Percentiles rank a stretch among this genome's conserved stretches.
Evolutionary conservation across 768 basidiomycete species (phyloP).

Genomic region (Hericium erinaceus): DNA sequence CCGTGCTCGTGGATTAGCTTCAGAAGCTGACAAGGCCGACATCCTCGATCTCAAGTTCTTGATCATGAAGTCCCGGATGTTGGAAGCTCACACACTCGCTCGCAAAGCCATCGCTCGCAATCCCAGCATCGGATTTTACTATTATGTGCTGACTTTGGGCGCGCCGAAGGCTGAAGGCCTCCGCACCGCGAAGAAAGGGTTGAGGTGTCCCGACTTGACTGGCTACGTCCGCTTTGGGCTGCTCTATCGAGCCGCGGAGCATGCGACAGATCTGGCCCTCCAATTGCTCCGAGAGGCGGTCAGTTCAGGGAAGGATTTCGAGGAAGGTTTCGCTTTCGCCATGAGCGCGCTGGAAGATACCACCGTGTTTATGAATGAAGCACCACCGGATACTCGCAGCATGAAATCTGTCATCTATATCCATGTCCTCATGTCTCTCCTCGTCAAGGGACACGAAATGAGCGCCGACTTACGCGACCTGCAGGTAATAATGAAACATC

Average conservation of each 20-base stretch:
- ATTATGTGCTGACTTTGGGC: constrained; percentile 49
- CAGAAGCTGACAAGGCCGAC: constrained; percentile 46
- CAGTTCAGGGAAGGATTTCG: constrained; percentile 35
- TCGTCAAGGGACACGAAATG: constrained; percentile 41
- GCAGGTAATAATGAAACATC: constrained; percentile 26
- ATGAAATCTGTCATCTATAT: constrained; percentile 53
- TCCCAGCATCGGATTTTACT: constrained; percentile 53
- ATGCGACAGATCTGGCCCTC: constrained; percentile 49
- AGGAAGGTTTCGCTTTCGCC: constrained; percentile 53
- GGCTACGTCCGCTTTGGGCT: constrained; percentile 48
- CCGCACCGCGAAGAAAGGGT: constrained; percentile 54
- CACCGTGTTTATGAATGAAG: constrained; percentile 41
- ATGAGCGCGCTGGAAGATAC: constrained; percentile 53
- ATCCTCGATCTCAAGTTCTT: constrained; percentile 55
- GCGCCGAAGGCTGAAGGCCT: constrained; percentile 40
- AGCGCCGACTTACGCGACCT: constrained; percentile 42
- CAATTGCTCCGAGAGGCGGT: constrained; percentile 36
- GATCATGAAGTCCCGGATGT: constrained; percentile 39
- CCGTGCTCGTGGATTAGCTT: constrained; percentile 29
- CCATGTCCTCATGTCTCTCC: constrained; percentile 45
- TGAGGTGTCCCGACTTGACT: constrained; percentile 45
- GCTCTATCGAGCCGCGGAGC: constrained; percentile 53
- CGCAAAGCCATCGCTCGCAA: constrained; percentile 41
- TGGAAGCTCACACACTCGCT: constrained; percentile 40
- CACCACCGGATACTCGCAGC: constrained; percentile 54